phyloP scores from a whole-genome alignment of 1,139 yeast genomes.

The Taphrina confusa region DNA sequence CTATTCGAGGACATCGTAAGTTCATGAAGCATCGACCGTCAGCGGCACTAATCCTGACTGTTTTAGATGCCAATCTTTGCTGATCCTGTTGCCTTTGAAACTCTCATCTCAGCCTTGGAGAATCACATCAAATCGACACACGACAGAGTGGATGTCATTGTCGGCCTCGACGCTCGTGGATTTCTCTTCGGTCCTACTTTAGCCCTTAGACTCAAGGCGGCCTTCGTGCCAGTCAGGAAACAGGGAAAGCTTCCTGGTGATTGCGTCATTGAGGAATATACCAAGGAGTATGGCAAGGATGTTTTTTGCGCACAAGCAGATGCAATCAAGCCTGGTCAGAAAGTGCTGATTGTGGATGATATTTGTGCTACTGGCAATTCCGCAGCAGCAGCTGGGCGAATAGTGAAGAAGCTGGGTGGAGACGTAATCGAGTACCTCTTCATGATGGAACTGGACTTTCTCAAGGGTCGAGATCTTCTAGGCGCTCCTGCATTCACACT shows the following conservation, averaged over 20 bases:
- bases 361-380: conserved; percentile 98
- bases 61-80: conserved; percentile 73
- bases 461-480: conserved; percentile 87
- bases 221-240: conserved; percentile 93
- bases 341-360: conserved; percentile 86
- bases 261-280: conserved; percentile 67
- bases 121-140: conserved; percentile 50
- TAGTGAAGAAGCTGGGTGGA: conserved; percentile 67
- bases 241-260: conserved; percentile 94
- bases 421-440: conserved; percentile 77
- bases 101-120: conserved; percentile 75
- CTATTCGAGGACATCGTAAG: conserved; percentile 78
- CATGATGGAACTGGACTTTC: conserved; percentile 90
- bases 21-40: background rate
- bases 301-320: conserved; percentile 84
- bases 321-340: conserved; percentile 76
- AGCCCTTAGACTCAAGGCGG: conserved; percentile 84
- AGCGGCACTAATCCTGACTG: background rate
- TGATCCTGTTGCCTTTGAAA: conserved; percentile 74
- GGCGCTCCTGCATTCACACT: conserved; percentile 40
- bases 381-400: conserved; percentile 89
- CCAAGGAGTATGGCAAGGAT: conserved; percentile 90
- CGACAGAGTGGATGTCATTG: conserved; percentile 76
- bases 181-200: conserved; percentile 93
- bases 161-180: conserved; percentile 96